A percentile compares a stretch with the other conserved stretches of the same genome.
Evolutionary conservation across 108 stramenopile species (phyloP).

Genomic region (Thalassiosira profunda): DNA sequence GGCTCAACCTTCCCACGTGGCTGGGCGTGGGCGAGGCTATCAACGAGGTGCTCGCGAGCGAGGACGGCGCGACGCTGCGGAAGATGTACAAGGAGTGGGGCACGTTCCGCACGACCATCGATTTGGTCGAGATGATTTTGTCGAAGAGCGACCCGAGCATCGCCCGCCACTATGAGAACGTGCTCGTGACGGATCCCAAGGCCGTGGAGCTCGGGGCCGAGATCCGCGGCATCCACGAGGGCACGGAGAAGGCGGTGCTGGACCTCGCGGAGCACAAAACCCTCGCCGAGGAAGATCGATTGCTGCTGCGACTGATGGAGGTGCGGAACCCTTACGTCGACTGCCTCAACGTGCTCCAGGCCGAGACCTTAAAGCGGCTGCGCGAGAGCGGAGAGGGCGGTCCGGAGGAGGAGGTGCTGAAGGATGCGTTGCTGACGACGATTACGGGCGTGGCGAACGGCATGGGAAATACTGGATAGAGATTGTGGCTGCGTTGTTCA

Average conservation of each 20-base stretch:
- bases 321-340: constrained; percentile 97
- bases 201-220: constrained; percentile 77
- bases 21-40: constrained; percentile 96
- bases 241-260: constrained; percentile 80
- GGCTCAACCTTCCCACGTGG: constrained; percentile 96
- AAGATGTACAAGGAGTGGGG: constrained; percentile 95
- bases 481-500: too few species aligned
- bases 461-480: constrained; percentile 97
- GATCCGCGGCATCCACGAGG: constrained; percentile 74
- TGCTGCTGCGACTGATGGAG: constrained; percentile 78
- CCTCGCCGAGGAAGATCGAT: constrained; percentile 73
- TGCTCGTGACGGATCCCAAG: constrained; percentile 79
- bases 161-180: constrained; percentile 90
- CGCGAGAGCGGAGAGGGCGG: constrained; percentile 61
- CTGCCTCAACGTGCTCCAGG: constrained; percentile 95
- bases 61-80: constrained; percentile 62
- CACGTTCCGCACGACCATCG: constrained; percentile 92
- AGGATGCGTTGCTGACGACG: constrained; percentile 93
- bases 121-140: constrained; percentile 96
- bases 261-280: constrained; percentile 76
- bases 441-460: constrained; percentile 98
- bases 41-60: constrained; percentile 50
- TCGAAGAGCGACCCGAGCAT: constrained; percentile 94
- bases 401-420: constrained; percentile 80
- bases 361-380: constrained; percentile 91